These are phyloP conservation scores for Pleurotus cornucopiae DNA, from an alignment of 768 basidiomycete species.

Conservation along the genomic window DNA sequence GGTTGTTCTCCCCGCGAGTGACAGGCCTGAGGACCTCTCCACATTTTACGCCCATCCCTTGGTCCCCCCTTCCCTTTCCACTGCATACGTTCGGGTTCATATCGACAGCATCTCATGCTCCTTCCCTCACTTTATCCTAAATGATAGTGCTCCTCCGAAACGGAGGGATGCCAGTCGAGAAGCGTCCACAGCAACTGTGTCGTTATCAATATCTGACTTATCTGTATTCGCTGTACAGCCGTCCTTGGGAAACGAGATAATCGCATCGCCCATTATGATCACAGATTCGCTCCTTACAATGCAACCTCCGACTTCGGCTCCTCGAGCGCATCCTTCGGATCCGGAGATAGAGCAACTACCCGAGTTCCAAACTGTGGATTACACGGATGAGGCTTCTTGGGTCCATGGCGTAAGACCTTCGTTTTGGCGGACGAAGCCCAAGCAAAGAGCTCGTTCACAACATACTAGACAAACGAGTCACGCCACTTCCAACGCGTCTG, in stretches of 20 bases:
- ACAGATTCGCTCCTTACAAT: slow-evolving; percentile 62
- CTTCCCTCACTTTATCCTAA: slow-evolving; percentile 14
- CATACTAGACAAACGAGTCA: neutral
- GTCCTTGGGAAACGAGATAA: slow-evolving; percentile 14
- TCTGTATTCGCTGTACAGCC: slow-evolving; percentile 52
- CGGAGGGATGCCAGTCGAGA: neutral
- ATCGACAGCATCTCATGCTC: slow-evolving; percentile 36
- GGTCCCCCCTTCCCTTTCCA: slow-evolving; percentile 45
- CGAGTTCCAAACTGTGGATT: slow-evolving; percentile 54
- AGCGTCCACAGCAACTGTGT: slow-evolving; percentile 10
- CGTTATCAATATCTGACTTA: slow-evolving; percentile 42
- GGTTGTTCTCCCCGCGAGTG: slow-evolving; percentile 35
- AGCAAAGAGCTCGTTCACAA: slow-evolving; percentile 15
- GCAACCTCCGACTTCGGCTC: slow-evolving; percentile 44
- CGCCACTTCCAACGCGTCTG: neutral
- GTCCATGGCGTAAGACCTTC: slow-evolving; percentile 50
- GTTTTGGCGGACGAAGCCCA: slow-evolving; percentile 53
- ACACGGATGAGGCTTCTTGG: slow-evolving; percentile 45
- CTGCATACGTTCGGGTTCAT: slow-evolving; percentile 51
- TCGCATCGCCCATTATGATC: slow-evolving; percentile 65
- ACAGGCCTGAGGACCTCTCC: slow-evolving; percentile 10
- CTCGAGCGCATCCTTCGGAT: slow-evolving; percentile 28
- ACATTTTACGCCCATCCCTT: slow-evolving; percentile 58
- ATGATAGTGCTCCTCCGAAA: neutral
- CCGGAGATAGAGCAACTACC: slow-evolving; percentile 32